phyloP scores from a whole-genome alignment of 176 grass and related monocot genomes.

The Raddia distichophylla region DNA sequence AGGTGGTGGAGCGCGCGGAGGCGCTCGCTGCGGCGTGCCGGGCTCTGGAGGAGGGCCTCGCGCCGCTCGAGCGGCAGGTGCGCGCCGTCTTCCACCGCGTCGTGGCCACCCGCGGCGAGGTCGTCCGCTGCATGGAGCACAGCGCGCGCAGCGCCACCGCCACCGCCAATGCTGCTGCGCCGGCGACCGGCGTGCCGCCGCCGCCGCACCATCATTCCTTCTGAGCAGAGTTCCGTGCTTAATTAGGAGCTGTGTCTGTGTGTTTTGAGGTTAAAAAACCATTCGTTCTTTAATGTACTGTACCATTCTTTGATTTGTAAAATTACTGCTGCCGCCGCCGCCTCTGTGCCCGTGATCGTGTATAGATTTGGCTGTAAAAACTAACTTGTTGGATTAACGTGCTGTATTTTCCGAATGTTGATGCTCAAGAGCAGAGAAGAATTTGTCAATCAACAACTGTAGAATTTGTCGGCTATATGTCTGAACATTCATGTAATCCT shows the following conservation, averaged over 20 bases:
- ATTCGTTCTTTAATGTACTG: background rate
- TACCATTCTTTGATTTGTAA: conserved; percentile 54
- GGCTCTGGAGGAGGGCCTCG: conserved; percentile 68
- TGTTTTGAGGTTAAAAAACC: background rate
- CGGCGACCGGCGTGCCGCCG: conserved; percentile 34
- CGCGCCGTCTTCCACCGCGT: conserved; percentile 82
- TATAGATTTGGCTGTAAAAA: conserved; percentile 52
- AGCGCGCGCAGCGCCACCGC: conserved; percentile 38
- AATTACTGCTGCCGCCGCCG: background rate
- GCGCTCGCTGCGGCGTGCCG: conserved; percentile 65
- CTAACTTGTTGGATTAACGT: conserved; percentile 39
- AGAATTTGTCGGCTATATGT: background rate
- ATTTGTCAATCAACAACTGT: background rate
- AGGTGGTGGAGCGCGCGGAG: conserved; percentile 53
- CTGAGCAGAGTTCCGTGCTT: conserved; percentile 4
- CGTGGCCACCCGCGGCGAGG: conserved; percentile 64
- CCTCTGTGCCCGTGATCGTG: background rate
- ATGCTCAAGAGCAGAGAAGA: conserved; percentile 31
- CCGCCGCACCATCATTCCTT: conserved; percentile 46
- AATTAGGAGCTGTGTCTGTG: background rate
- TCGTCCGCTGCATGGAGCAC: conserved; percentile 60
- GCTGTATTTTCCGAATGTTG: background rate
- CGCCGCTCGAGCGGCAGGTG: conserved; percentile 76
- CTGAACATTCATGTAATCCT: background rate
- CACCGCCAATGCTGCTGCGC: conserved; percentile 13